Base-by-base conservation (phyloP, 805 yeast genomes). In the Barnettozyma vustinii region DNA sequence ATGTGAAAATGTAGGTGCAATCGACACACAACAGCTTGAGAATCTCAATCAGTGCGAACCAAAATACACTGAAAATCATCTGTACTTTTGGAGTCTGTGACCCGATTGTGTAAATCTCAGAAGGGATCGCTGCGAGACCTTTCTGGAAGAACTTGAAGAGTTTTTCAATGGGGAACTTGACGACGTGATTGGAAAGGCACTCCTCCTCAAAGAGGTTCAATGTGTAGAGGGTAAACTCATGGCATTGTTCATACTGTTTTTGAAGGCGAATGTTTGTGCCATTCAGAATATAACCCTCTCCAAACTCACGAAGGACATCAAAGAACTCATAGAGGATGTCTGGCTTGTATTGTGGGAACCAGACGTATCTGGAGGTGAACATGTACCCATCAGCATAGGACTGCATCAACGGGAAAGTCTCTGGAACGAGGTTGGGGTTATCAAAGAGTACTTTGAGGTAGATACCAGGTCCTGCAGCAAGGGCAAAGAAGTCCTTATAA, bases 331-430 rank as follows among this genome's bases (percentile, higher is more conserved):
- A 37, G 3, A 61, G 33, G 4, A 55, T 45, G 10, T 46, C 37
- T 9, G 56, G 47, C 23, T 53, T 40, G 45, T 61, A 61, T 3
- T 46, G 50, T 16, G 65, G 64, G 18, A 51, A 42, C 49, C 58
- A 54, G 3, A 59, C 48, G 7, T 44, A 49, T 30, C 51, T 53
- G 0, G 54, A 47, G 1, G 59, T 56, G 42, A 52, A 56, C 15
- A 52, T 10, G 15, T 52, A 44, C 1, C 58, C 56, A 49, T 59
- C 60, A 4, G 61, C 58, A 42, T 40, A 47, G 7, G 37, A 41
- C 30, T 56, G 46, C 35, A 61, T n/a, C 1, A 32, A 9, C 1
- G 40, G 21, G 7, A 53, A 43, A 0, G 57, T 44, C 9, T 37
- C 47, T 1, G 63, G 58, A 26, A 52, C 58, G 3, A 30, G 18